Conservation (phyloP, 2,329 filamentous ascomycete genomes). For the Neofusicoccum kwambonambiense region DNA sequence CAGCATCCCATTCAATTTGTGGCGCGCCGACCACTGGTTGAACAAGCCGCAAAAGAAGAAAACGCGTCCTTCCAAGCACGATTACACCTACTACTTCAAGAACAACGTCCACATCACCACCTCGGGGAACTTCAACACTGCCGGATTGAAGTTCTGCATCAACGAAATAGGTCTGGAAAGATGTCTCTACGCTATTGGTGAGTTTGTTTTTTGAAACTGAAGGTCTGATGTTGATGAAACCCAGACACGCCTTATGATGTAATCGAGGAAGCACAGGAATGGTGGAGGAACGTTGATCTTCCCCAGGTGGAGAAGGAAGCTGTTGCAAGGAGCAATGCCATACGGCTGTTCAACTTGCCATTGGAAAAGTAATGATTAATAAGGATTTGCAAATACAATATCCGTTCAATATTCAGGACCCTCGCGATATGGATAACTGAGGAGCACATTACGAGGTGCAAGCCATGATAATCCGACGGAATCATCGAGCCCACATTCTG, state of each 20-base stretch:
- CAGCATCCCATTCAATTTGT: constrained; percentile 43
- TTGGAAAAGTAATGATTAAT: constrained; percentile 9
- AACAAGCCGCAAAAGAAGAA: constrained; percentile 46
- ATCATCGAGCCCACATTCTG: too few species aligned
- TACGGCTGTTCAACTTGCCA: constrained; percentile 39
- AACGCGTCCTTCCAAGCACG: constrained; percentile 27
- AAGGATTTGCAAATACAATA: too few species aligned
- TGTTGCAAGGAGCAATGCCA: constrained; percentile 49
- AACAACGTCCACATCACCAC: constrained; percentile 46
- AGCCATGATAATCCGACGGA: too few species aligned
- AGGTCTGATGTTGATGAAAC: rapidly evolving
- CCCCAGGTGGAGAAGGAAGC: constrained; percentile 25
- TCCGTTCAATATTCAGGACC: too few species aligned
- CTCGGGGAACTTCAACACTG: constrained; percentile 43
- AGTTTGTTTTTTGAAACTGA: not conserved
- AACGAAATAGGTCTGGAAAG: constrained; percentile 39
- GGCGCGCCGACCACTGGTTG: constrained; percentile 43
- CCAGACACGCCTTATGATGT: constrained; percentile 31
- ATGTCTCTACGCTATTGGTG: constrained; percentile 44
- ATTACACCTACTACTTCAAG: constrained; percentile 39
- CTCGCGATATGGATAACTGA: too few species aligned
- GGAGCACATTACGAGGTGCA: too few species aligned
- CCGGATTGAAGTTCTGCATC: constrained; percentile 43
- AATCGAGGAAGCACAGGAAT: constrained; percentile 30
- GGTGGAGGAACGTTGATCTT: constrained; percentile 25